A percentile compares a stretch with the other conserved stretches of the same genome.
Evolutionary conservation across 2,329 filamentous ascomycete genomes (phyloP).

Genomic region (Sporothrix schenckii): DNA sequence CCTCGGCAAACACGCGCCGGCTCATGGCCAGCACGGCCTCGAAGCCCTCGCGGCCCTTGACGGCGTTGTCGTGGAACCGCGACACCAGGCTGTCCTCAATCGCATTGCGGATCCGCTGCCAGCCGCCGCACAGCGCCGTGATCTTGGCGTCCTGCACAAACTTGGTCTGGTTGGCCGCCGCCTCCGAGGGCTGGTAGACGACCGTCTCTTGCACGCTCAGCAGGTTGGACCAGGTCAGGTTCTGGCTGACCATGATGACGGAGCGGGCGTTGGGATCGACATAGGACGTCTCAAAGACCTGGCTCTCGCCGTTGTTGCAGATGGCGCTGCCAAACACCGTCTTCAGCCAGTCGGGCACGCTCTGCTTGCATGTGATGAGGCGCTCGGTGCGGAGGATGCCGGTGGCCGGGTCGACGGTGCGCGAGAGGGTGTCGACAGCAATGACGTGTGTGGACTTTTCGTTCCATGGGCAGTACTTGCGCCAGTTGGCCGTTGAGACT

Average conservation of each 20-base stretch:
- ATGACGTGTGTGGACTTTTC: conserved; percentile 96
- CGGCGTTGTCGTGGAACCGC: conserved; percentile 88
- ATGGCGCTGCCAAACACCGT: conserved; percentile 72
- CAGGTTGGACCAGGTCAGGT: conserved; percentile 89
- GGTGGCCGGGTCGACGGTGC: conserved; percentile 59
- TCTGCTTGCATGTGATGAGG: conserved; percentile 64
- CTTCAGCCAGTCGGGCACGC: conserved; percentile 77
- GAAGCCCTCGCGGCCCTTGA: conserved; percentile 89
- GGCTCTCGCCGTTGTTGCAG: conserved; percentile 65
- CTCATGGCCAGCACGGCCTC: conserved; percentile 94
- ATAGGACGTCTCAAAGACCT: conserved; percentile 94
- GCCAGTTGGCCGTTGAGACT: conserved; percentile 96
- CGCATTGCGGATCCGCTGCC: conserved; percentile 94
- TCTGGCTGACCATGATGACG: conserved; percentile 95
- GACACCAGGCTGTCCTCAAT: conserved; percentile 90
- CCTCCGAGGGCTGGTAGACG: conserved; percentile 67
- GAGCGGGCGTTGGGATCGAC: conserved; percentile 82
- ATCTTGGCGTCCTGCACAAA: conserved; percentile 92
- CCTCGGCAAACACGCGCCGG: conserved; percentile 85
- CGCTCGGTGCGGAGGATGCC: conserved; percentile 65
- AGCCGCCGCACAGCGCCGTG: conserved; percentile 91
- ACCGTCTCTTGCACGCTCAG: conserved; percentile 93
- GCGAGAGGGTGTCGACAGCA: conserved; percentile 88
- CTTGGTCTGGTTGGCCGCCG: conserved; percentile 63
- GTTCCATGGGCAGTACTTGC: conserved; percentile 98